Evolutionary conservation across 1,284 basidiomycete species (phyloP).

Genomic region (Puccinia coronata): DNA sequence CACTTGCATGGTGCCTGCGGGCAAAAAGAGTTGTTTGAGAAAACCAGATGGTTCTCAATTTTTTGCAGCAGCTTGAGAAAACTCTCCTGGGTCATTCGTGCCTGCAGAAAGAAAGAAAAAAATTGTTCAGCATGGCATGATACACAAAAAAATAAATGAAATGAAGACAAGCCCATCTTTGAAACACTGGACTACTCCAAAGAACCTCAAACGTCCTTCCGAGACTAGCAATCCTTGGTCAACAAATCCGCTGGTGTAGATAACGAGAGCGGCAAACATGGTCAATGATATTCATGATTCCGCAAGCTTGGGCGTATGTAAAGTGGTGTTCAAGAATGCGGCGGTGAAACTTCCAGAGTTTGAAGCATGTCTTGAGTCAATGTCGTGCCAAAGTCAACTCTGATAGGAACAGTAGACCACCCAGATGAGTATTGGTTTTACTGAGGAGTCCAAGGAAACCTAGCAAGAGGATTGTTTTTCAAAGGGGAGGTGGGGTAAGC

Average conservation of each 20-base stretch:
- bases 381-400: too few relatives aligned
- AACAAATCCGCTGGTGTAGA: not conserved
- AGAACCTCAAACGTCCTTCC: not conserved
- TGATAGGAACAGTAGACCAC: too few relatives aligned
- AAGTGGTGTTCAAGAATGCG: not conserved
- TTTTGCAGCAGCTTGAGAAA: not conserved
- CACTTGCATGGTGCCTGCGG: not conserved
- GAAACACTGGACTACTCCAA: not conserved
- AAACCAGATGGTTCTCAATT: not conserved
- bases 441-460: not conserved
- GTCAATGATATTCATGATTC: not conserved
- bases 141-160: not conserved
- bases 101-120: not conserved
- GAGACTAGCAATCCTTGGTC: not conserved
- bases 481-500: not conserved
- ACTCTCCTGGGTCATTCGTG: not conserved
- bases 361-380: not conserved
- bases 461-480: not conserved
- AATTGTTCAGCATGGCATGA: not conserved
- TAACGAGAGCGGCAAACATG: not conserved
- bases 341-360: not conserved
- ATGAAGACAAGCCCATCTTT: not conserved
- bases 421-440: too few relatives aligned
- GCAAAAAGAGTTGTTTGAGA: not conserved
- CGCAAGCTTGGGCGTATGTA: not conserved